Base-by-base conservation (phyloP, 176 grass and related monocot genomes). In the Tillandsia leiboldiana region DNA sequence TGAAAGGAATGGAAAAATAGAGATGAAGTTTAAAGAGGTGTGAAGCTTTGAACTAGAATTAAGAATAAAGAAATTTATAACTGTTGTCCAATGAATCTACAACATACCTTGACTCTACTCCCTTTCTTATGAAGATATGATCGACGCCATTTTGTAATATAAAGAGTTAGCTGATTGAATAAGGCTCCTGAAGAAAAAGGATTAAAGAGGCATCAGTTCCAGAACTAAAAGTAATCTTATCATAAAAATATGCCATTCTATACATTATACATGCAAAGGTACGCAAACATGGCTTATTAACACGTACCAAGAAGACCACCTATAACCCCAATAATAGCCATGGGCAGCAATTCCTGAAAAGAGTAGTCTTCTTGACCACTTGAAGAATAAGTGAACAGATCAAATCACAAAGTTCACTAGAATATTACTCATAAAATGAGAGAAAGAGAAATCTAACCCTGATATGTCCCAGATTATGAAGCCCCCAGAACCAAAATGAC, bases 381-480 rank as follows among this genome's bases (percentile, higher is more conserved):
- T 91, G 15, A 90, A 53, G 48, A 65, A 70, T 64, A 76, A 77
- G 49, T 63, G 42, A 81, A 73, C 14, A 70, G 76, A 79, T 79
- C 53, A 81, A 33, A 85, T 73, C 75, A 85, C 8, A 80, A 78
- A 54, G 48, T 51, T 9, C 50, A 52, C 13, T 23, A 51, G 63
- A 72, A 42, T 11, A 69, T 67, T 70, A 51, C 15, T 27, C 47
- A 79, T 65, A 22, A 11, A 72, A 29, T 51, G 50, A 68, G 11
- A 51, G 53, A 54, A 47, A 50, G 11, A 56, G 48, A 24, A 28
- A 73, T 76, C 79, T 83, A 75, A 97, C 94, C 90, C 94, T 69
- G 94, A 97, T 77, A 97, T 92, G 66, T 97, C 94, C 94, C 94
- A 97, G 71, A 97, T 97, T 79, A 97, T 97, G 79, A 92, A 97